Conservation (phyloP, 495 filamentous ascomycete species). For the Hyaloscypha finlandica region DNA sequence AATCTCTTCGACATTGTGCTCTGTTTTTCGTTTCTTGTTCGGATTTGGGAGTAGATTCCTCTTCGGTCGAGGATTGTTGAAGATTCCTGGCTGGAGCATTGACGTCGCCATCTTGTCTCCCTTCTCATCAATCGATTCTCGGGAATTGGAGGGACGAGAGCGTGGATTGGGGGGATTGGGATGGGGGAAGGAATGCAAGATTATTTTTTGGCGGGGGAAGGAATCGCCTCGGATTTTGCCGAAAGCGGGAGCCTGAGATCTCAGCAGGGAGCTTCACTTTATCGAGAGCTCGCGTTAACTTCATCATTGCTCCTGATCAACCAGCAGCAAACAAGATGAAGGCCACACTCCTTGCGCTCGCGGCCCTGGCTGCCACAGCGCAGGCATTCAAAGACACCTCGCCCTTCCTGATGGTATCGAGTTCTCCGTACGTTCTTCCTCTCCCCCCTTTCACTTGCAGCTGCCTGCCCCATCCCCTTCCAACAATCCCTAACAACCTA, state of each 20-base stretch:
- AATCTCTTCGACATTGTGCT: slow-evolving; percentile 69
- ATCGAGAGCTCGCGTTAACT: neutral
- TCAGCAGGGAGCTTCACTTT: neutral
- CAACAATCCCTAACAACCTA: neutral
- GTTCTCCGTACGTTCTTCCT: slow-evolving; percentile 62
- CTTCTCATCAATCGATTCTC: neutral
- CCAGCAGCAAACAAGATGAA: slow-evolving; percentile 31
- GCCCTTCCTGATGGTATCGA: slow-evolving; percentile 84
- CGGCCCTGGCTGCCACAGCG: slow-evolving; percentile 59
- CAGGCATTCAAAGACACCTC: slow-evolving; percentile 82
- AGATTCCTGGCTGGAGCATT: slow-evolving; percentile 36
- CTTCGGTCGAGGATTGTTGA: slow-evolving; percentile 51
- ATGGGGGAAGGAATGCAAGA: neutral
- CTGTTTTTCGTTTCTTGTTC: slow-evolving; percentile 66
- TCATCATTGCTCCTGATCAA: neutral
- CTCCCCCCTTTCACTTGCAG: neutral
- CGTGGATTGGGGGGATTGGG: neutral
- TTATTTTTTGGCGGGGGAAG: slow-evolving; percentile 16
- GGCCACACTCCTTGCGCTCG: slow-evolving; percentile 45
- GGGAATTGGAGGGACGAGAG: neutral
- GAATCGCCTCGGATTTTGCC: neutral
- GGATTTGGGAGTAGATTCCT: slow-evolving; percentile 49
- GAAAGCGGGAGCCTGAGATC: neutral
- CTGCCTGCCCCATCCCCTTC: neutral
- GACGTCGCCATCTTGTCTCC: slow-evolving; percentile 1